These are phyloP conservation scores for Thuja plicata DNA, from an alignment of 83 land plant species.

Conservation along the genomic window DNA sequence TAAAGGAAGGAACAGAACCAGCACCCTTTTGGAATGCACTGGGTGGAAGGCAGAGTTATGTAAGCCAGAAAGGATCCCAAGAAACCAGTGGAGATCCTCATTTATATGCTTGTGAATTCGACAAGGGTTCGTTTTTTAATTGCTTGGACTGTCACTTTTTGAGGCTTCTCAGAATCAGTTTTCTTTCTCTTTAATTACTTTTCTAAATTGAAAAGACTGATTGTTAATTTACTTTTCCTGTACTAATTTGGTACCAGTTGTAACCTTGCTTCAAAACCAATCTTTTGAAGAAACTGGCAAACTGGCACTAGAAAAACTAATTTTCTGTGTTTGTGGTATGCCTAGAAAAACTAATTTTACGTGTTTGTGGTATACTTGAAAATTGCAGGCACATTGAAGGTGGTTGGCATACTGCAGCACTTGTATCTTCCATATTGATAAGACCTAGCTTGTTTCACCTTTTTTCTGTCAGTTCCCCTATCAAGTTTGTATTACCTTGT, in stretches of 20 bases:
- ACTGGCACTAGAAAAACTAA: background rate
- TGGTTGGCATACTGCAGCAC: background rate
- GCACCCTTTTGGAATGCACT: conserved; percentile 25
- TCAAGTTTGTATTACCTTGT: background rate
- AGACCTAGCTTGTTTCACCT: background rate
- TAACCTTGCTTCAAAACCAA: background rate
- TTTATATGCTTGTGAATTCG: conserved; percentile 15
- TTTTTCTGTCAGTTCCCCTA: background rate
- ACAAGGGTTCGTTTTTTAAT: conserved; percentile 13
- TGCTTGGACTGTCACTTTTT: background rate
- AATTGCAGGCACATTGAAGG: conserved; percentile 15
- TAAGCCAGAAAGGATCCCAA: conserved; percentile 24
- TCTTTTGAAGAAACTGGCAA: background rate
- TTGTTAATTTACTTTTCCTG: background rate
- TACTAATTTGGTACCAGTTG: background rate
- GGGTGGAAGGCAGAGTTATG: conserved; percentile 28
- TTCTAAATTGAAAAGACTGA: background rate
- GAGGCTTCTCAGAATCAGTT: background rate
- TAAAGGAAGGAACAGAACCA: conserved; percentile 37
- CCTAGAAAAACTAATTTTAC: background rate
- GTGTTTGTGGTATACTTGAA: background rate
- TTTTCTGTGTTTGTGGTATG: background rate
- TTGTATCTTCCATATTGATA: background rate
- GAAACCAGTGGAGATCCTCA: conserved; percentile 29
- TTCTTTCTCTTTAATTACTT: background rate